Evolutionary conservation across 202 grass and related monocot species (phyloP).

Genomic region (Panicum virgatum): DNA sequence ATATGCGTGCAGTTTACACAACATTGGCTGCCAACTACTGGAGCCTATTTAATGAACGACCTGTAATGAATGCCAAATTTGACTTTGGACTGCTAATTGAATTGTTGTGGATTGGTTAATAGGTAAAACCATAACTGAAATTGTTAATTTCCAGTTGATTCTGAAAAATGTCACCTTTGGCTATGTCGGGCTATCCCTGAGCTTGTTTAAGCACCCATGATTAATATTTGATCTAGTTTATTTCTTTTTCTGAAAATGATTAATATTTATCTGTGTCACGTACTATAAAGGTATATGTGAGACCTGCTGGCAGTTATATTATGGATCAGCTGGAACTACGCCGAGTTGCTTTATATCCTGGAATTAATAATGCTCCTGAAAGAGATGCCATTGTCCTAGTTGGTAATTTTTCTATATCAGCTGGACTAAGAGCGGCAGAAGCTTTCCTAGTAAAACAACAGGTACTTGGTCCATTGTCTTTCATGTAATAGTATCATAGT

Average conservation of each 20-base stretch:
- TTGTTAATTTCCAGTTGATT: background rate
- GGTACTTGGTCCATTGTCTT: slow-evolving; percentile 37
- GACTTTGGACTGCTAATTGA: background rate
- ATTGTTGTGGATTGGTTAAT: background rate
- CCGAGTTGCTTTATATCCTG: slow-evolving; percentile 54
- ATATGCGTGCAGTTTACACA: background rate
- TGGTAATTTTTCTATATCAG: slow-evolving; percentile 66
- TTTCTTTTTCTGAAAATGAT: background rate
- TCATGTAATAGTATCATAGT: background rate
- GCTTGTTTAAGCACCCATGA: background rate
- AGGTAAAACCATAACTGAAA: no score
- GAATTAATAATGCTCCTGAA: slow-evolving; percentile 49
- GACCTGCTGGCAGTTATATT: slow-evolving; percentile 80
- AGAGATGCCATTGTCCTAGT: slow-evolving; percentile 51
- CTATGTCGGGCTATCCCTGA: background rate
- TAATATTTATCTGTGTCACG: background rate
- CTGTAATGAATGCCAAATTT: background rate
- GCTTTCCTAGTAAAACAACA: slow-evolving; percentile 53
- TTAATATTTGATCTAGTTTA: no score
- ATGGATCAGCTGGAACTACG: slow-evolving; percentile 79
- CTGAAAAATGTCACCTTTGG: background rate
- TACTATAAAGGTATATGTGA: slow-evolving; percentile 54
- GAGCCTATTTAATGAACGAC: background rate
- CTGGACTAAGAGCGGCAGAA: slow-evolving; percentile 63
- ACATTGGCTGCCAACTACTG: background rate